Conservation (phyloP, 2,329 filamentous ascomycete species). For the Fusarium nygamai region DNA sequence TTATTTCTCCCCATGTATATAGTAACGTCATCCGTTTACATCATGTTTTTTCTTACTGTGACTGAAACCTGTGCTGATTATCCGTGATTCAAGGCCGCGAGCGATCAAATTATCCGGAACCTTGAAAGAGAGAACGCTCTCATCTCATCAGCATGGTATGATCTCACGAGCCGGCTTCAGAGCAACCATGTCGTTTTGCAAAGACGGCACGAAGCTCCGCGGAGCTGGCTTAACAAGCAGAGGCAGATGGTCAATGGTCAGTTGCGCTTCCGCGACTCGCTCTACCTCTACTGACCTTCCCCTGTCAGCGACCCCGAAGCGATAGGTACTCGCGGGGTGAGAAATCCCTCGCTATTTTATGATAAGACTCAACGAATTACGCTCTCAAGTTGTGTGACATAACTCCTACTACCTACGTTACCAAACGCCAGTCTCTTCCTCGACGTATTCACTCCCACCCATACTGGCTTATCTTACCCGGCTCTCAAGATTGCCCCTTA, state of each 20-base stretch:
- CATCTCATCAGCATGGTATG: slow-evolving; percentile 87
- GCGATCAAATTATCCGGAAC: slow-evolving; percentile 69
- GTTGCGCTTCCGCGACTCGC: slow-evolving; percentile 55
- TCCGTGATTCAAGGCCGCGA: slow-evolving; percentile 53
- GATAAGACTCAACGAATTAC: slow-evolving; percentile 10
- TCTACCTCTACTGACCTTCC: slow-evolving; percentile 55
- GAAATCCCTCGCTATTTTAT: slow-evolving; percentile 35
- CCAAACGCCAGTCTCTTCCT: slow-evolving; percentile 9
- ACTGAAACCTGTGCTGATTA: slow-evolving; percentile 23
- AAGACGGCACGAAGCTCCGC: slow-evolving; percentile 76
- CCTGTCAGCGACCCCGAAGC: slow-evolving; percentile 57
- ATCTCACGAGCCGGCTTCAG: slow-evolving; percentile 80
- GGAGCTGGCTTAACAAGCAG: slow-evolving; percentile 88
- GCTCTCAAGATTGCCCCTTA: slow-evolving; percentile 8
- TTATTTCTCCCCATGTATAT: neutral
- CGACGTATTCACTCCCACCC: slow-evolving; percentile 14
- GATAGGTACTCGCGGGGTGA: slow-evolving; percentile 54
- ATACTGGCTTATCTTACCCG: slow-evolving; percentile 4
- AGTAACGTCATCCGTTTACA: neutral
- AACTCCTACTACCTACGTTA: neutral
- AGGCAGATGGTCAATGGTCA: slow-evolving; percentile 74
- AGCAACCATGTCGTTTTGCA: slow-evolving; percentile 85
- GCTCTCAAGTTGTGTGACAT: slow-evolving; percentile 16
- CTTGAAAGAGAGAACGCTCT: slow-evolving; percentile 81
- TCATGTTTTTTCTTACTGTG: neutral